These are phyloP conservation scores for Crotalaria pallida DNA, from an alignment of 306 rosid species.

Conservation along the genomic window DNA sequence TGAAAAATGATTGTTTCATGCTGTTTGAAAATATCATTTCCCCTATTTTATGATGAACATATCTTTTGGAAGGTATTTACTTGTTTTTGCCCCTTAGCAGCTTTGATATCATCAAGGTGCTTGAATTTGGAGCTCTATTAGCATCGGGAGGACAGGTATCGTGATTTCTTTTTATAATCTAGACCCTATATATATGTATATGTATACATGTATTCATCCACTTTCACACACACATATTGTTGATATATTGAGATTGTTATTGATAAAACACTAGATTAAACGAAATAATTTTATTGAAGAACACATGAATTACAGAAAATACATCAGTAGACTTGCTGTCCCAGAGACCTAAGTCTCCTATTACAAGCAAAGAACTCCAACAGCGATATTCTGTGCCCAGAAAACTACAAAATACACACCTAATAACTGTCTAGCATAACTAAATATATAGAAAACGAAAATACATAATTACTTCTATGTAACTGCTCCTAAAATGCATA, in stretches of 20 bases:
- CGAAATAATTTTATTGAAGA: too few relatives aligned
- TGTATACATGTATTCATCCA: not conserved
- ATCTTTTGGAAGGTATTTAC: constrained; percentile 2
- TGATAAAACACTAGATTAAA: too few relatives aligned
- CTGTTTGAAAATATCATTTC: not conserved
- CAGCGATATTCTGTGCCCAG: too few relatives aligned
- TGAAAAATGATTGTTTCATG: not conserved
- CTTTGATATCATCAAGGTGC: constrained; percentile 85
- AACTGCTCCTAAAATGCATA: too few relatives aligned
- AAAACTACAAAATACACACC: too few relatives aligned
- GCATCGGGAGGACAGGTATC: constrained; percentile 97
- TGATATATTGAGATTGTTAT: not conserved
- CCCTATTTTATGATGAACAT: not conserved
- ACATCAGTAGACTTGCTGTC: too few relatives aligned
- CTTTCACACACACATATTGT: not conserved
- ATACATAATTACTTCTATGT: too few relatives aligned
- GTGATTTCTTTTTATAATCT: not conserved
- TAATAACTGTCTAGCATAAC: too few relatives aligned
- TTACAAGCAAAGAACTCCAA: too few relatives aligned
- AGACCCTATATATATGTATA: not conserved
- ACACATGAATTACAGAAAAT: too few relatives aligned
- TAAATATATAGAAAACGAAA: too few relatives aligned
- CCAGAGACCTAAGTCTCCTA: too few relatives aligned
- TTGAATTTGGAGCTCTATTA: constrained; percentile 88
- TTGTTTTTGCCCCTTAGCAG: constrained; percentile 35